Percentiles rank a stretch among this genome's conserved stretches.
Conservation (phyloP, 306 rosid species). For the Cucurbita ficifolia region DNA sequence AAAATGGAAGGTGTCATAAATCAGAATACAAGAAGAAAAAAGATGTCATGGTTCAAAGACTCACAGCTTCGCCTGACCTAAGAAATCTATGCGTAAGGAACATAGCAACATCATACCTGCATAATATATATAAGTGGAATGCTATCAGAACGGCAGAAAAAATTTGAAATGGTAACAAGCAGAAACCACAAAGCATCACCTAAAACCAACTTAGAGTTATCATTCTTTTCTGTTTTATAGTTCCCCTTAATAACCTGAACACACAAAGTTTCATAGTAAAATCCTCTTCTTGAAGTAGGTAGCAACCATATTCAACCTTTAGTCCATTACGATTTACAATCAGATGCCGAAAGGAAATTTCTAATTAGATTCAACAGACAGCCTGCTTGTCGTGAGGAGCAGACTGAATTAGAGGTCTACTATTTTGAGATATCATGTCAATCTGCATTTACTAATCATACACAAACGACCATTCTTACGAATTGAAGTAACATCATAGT, state of each 20-base stretch:
- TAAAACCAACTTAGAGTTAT: neutral
- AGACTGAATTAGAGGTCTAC: neutral
- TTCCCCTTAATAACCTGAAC: neutral
- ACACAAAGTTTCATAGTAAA: neutral
- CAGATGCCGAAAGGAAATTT: neutral
- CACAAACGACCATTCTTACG: neutral
- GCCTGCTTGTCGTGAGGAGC: neutral
- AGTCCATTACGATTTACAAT: neutral
- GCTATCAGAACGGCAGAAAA: neutral
- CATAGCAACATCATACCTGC: constrained; percentile 85
- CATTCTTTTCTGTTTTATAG: neutral
- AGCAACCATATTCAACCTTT: neutral
- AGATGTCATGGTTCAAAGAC: constrained; percentile 12
- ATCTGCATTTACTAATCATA: neutral
- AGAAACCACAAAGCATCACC: neutral
- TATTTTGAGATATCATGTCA: neutral
- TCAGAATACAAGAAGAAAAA: neutral
- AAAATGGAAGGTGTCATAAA: neutral
- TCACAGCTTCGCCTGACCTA: constrained; percentile 74
- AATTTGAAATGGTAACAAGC: neutral
- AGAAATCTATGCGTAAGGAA: constrained; percentile 57
- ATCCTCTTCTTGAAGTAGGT: neutral
- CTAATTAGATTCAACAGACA: neutral
- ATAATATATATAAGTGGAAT: constrained; percentile 15
- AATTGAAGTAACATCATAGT: neutral